Base-by-base conservation (phyloP, 2,329 filamentous ascomycete genomes). In the Byssoonygena ceratinophila region DNA sequence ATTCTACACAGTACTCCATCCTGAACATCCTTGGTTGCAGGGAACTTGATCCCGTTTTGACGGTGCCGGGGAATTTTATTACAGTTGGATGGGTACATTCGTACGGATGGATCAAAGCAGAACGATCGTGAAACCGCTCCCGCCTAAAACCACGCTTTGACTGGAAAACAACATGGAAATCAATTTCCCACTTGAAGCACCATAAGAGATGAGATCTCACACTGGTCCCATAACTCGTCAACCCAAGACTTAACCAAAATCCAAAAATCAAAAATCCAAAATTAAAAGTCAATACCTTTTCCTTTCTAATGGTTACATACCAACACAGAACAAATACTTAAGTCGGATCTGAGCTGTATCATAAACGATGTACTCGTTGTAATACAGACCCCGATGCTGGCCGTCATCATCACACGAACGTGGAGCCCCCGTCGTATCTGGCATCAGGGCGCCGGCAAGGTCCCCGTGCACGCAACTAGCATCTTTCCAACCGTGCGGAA, bases 401-500 rank as follows among this genome's bases (percentile, higher is more conserved):
- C 31, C 53, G 8, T 51, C 49, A 20, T 16, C 16, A 25, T 46
- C 29, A 11, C 23, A 41, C 4, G 8, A 9, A 12, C 46, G 41
- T 4, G 52, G 51, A n/a, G 46, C 37, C 9, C 14, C 41, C 16
- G 52, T 29, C 3, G 39, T 27, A 57, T 71, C 66, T 1, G 69
- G 71, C 63, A 94, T 90, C 60, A 74, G 75, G 37, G 87, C 76
- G 0, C 87, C 87, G 53, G 77, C 71, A 40, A 94, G 70, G 2
- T 76, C 74, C 1, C 77, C 71, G 59, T 88, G 77, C 6, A 90
- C 76, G 49, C 74, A 77, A 1, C 70, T 71, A 0, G 85, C 87
- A 65, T 94, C 87, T 65, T 87, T 87, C 87, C 87, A 94, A 40
- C 72, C 72, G 16, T 66, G 71, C 0, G 87, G 88, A 0, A 80